Conservation (phyloP, 192 early-diverging fungal species). For the Umbelopsis vinacea region DNA sequence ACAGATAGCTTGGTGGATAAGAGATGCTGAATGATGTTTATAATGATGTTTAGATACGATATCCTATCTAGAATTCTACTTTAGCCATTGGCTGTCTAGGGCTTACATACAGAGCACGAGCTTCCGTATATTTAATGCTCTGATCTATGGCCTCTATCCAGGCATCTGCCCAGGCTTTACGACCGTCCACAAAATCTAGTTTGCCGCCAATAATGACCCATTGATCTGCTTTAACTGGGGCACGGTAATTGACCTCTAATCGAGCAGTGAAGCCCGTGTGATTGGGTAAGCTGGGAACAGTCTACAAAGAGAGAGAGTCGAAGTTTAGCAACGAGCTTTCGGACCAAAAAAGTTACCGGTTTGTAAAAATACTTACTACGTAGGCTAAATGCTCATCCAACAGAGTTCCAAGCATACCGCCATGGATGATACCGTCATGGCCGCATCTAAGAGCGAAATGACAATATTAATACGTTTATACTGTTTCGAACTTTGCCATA, state of each 20-base stretch:
- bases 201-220: conserved; percentile 34
- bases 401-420: conserved; percentile 59
- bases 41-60: not conserved
- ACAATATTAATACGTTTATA: not conserved
- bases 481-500: not conserved
- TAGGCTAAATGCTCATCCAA: conserved; percentile 42
- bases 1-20: too few relatives aligned
- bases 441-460: not conserved
- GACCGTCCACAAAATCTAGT: conserved; percentile 25
- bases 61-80: conserved; percentile 11
- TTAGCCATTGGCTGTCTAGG: conserved; percentile 25
- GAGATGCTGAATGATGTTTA: not conserved
- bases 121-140: conserved; percentile 21
- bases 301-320: not conserved
- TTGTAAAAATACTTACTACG: conserved; percentile 30
- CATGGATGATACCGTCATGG: conserved; percentile 65
- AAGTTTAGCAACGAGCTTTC: not conserved
- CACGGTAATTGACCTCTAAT: conserved; percentile 34
- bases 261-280: conserved; percentile 36
- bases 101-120: conserved; percentile 33
- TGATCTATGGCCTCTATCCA: conserved; percentile 30
- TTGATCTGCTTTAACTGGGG: conserved; percentile 28
- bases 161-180: conserved; percentile 36
- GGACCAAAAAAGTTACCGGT: not conserved
- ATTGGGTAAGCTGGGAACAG: conserved; percentile 31